These are phyloP conservation scores for Curvularia sp. DNA, from an alignment of 2,329 filamentous ascomycete genomes.

Conservation along the genomic window DNA sequence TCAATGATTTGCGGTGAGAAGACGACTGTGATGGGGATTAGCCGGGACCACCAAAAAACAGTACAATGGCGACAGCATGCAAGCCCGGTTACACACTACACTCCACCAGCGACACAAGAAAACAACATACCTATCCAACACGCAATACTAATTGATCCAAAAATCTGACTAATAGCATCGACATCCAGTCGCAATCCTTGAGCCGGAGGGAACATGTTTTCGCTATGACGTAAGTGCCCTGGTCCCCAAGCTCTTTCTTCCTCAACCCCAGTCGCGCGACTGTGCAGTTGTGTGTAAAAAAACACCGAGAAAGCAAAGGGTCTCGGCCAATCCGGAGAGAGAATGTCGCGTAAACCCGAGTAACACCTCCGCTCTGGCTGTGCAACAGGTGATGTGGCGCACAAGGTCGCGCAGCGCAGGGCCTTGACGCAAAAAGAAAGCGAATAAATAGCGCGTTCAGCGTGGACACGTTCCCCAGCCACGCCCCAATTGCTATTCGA, in stretches of 20 bases:
- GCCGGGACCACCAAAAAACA: conserved; percentile 2
- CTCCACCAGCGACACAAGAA: background rate
- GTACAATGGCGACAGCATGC: background rate
- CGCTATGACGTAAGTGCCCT: conserved; percentile 38
- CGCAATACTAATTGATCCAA: conserved; percentile 93
- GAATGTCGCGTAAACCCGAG: too few relatives aligned
- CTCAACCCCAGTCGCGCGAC: too few relatives aligned
- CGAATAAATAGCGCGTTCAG: background rate
- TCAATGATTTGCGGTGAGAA: conserved; percentile 97
- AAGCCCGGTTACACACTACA: background rate
- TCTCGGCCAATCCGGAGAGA: too few relatives aligned
- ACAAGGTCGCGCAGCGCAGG: too few relatives aligned
- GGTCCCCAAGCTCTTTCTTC: too few relatives aligned
- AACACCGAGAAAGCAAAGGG: too few relatives aligned
- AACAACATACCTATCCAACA: conserved; percentile 74
- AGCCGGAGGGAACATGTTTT: conserved; percentile 60
- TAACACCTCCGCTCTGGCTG: too few relatives aligned
- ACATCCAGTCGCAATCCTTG: conserved; percentile 75
- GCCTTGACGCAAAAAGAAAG: conserved; percentile 6
- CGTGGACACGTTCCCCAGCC: background rate
- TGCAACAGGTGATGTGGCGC: too few relatives aligned
- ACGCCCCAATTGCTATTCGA: background rate
- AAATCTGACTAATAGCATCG: conserved; percentile 90
- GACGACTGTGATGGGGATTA: conserved; percentile 63
- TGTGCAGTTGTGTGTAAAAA: too few relatives aligned